phyloP scores from a whole-genome alignment of 768 basidiomycete species.

The Tulasnella sp. region DNA sequence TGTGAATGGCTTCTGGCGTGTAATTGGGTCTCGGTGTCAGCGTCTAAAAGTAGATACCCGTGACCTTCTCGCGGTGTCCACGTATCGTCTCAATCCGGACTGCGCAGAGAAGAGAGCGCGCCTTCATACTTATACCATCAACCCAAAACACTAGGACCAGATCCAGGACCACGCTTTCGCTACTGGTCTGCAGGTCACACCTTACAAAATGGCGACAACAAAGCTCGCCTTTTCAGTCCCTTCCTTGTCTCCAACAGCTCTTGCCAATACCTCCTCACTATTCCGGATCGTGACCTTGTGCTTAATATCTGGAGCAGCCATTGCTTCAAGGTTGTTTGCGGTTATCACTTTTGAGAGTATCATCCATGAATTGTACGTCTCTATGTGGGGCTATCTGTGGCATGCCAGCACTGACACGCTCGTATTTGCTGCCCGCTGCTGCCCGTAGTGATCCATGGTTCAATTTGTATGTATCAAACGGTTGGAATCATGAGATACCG shows the following conservation, averaged over 20 bases:
- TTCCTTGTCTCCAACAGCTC: slow-evolving; percentile 43
- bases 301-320: slow-evolving; percentile 87
- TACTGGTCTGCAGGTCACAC: neutral
- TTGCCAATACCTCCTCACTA: slow-evolving; percentile 81
- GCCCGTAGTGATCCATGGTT: slow-evolving; percentile 98
- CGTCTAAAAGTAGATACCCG: no score
- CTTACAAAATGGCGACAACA: slow-evolving; percentile 9
- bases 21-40: no score
- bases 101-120: no score
- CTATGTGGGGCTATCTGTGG: slow-evolving; percentile 16
- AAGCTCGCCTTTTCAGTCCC: slow-evolving; percentile 12
- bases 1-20: no score
- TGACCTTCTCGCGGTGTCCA: no score
- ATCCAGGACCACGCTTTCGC: no score
- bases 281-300: slow-evolving; percentile 82
- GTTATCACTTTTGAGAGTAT: slow-evolving; percentile 98
- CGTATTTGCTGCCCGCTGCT: neutral
- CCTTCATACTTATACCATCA: no score
- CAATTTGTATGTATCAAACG: slow-evolving; percentile 67
- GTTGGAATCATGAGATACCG: neutral
- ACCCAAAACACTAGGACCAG: no score
- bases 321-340: slow-evolving; percentile 92
- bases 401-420: neutral
- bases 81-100: no score
- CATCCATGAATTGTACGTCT: slow-evolving; percentile 93